Conservation (phyloP, 495 filamentous ascomycete species). For the Neurospora sp. region DNA sequence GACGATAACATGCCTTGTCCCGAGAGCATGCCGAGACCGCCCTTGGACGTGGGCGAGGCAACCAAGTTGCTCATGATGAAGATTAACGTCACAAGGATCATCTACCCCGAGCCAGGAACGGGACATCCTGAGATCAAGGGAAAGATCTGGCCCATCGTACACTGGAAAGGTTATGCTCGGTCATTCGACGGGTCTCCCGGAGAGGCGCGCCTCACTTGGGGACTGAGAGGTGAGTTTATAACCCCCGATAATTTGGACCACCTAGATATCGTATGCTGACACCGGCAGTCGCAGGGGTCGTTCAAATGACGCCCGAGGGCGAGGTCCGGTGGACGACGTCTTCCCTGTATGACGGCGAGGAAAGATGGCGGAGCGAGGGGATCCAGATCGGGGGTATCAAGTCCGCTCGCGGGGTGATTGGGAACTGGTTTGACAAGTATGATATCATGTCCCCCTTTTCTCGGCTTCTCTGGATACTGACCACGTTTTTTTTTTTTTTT, state of each 20-base stretch:
- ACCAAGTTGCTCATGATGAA: slow-evolving; percentile 56
- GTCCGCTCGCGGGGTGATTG: slow-evolving; percentile 49
- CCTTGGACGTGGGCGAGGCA: slow-evolving; percentile 46
- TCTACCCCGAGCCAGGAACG: slow-evolving; percentile 25
- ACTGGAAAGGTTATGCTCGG: slow-evolving; percentile 46
- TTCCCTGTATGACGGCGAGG: slow-evolving; percentile 49
- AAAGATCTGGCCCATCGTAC: slow-evolving; percentile 43
- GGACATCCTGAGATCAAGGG: slow-evolving; percentile 26
- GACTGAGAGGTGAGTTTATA: slow-evolving; percentile 35
- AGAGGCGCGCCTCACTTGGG: slow-evolving; percentile 53
- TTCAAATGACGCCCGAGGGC: slow-evolving; percentile 47
- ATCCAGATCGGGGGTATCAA: slow-evolving; percentile 51
- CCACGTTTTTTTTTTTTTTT: background rate
- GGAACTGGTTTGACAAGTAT: slow-evolving; percentile 60
- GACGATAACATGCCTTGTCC: slow-evolving; percentile 12
- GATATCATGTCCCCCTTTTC: slow-evolving; percentile 4
- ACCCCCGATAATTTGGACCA: background rate
- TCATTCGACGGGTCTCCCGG: slow-evolving; percentile 40
- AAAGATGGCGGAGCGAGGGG: slow-evolving; percentile 56
- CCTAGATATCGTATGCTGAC: background rate
- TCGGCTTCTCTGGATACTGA: background rate
- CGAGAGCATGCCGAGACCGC: slow-evolving; percentile 31
- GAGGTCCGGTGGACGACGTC: slow-evolving; percentile 59
- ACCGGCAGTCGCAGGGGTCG: slow-evolving; percentile 30
- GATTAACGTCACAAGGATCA: slow-evolving; percentile 42